Conservation (phyloP, 2,329 filamentous ascomycete genomes). For the Stagonosporopsis rhizophila region DNA sequence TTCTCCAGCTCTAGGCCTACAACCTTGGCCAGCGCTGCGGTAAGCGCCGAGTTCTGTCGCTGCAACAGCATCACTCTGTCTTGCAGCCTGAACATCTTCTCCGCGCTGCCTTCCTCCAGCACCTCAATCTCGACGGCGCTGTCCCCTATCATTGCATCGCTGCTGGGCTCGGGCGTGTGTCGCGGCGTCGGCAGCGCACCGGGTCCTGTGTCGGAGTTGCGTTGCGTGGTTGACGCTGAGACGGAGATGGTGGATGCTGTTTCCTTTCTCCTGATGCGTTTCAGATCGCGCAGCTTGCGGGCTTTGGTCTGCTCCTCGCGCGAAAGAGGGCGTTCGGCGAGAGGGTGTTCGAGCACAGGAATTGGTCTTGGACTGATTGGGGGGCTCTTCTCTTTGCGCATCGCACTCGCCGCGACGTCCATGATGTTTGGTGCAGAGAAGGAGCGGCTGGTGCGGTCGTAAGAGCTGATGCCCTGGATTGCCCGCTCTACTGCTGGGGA, state of each 20-base stretch:
- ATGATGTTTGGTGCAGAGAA: conserved; percentile 22
- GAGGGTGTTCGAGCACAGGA: conserved; percentile 33
- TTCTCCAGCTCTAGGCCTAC: conserved; percentile 33
- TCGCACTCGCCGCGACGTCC: conserved; percentile 11
- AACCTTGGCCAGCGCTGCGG: conserved; percentile 36
- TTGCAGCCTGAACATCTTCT: conserved; percentile 29
- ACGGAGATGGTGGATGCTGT: conserved; percentile 7
- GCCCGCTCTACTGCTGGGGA: conserved; percentile 16
- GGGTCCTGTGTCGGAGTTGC: conserved; percentile 12
- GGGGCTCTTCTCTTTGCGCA: conserved; percentile 25
- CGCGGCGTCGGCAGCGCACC: conserved; percentile 25
- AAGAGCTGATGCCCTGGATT: conserved; percentile 17
- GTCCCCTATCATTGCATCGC: conserved; percentile 12
- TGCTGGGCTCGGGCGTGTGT: conserved; percentile 24
- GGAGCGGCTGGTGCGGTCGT: conserved; percentile 13
- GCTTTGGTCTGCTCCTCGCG: conserved; percentile 34
- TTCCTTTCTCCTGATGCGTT: conserved; percentile 32
- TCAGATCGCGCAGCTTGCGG: conserved; percentile 37
- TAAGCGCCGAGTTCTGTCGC: conserved; percentile 36
- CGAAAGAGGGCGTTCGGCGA: conserved; percentile 20
- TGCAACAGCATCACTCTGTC: conserved; percentile 30
- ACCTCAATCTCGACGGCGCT: conserved; percentile 16
- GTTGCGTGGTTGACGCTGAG: conserved; percentile 2
- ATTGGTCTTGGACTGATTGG: conserved; percentile 26
- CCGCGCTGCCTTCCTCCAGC: conserved; percentile 11